These are phyloP conservation scores for Ogataea kodamae DNA, from an alignment of 805 yeast species.

Conservation along the genomic window DNA sequence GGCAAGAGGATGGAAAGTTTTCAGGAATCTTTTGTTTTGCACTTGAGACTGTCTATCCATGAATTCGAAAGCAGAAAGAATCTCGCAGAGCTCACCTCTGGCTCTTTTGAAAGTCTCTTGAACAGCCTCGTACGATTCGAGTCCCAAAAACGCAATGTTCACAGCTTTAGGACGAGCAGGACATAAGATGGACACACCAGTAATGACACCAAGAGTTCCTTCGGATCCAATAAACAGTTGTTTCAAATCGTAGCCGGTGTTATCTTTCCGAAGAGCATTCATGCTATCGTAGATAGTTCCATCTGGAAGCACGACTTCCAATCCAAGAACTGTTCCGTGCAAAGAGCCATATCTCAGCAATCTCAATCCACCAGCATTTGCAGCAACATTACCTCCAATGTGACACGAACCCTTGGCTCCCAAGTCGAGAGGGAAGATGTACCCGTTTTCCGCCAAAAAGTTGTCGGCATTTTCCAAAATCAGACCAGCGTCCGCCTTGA, in stretches of 20 bases:
- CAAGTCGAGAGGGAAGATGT: slow-evolving; percentile 87
- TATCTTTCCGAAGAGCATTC: slow-evolving; percentile 86
- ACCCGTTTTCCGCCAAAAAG: slow-evolving; percentile 73
- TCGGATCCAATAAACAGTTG: slow-evolving; percentile 93
- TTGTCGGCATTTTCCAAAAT: slow-evolving; percentile 82
- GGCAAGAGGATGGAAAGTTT: slow-evolving; percentile 64
- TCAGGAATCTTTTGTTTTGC: slow-evolving; percentile 59
- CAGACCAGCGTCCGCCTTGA: slow-evolving; percentile 88
- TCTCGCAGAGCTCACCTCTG: slow-evolving; percentile 73
- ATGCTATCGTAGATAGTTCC: slow-evolving; percentile 79
- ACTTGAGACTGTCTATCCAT: slow-evolving; percentile 76
- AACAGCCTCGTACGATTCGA: slow-evolving; percentile 78
- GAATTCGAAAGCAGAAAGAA: slow-evolving; percentile 88
- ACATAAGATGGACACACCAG: slow-evolving; percentile 86
- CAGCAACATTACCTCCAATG: slow-evolving; percentile 91
- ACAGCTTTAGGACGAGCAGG: slow-evolving; percentile 84
- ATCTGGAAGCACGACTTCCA: slow-evolving; percentile 89
- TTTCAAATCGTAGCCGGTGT: slow-evolving; percentile 91
- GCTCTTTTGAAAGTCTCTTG: slow-evolving; percentile 78
- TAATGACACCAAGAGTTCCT: slow-evolving; percentile 87
- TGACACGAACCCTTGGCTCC: slow-evolving; percentile 98
- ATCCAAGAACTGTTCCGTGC: slow-evolving; percentile 87
- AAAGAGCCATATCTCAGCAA: slow-evolving; percentile 84
- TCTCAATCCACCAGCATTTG: slow-evolving; percentile 95
- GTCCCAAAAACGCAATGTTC: slow-evolving; percentile 86